Evolutionary conservation across 805 yeast species (phyloP), one percentile per base, ranked within the genome.

Genomic region (Grigorovia yakushimaensis): DNA sequence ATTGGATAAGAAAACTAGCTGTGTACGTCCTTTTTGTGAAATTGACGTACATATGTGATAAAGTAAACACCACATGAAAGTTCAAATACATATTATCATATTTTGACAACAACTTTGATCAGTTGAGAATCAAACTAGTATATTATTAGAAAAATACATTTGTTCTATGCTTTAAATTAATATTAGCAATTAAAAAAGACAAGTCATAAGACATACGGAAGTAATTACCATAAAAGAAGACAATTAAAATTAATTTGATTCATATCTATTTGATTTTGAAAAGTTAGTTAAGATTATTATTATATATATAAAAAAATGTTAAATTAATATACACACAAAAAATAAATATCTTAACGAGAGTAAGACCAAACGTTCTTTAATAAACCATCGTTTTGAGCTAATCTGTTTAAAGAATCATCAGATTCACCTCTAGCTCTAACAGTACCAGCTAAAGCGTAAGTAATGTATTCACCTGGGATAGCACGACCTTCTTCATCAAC

Each of bases 381-480:
- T 73, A 93, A 80, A 79, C 98, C 98, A 73, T 93, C 98, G 71
- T 82, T 84, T 81, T 93, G 97, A 65, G 98, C 95, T 71, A 93
- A 85, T 81, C 98, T 88, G 96, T 93, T 93, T 72, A 93, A 76
- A 60, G 96, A 88, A 79, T 93, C 98, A 70, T 93, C 98, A 70
- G 96, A 87, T 81, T 93, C 98, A 79, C 98, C 98, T 80, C 95
- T 86, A 71, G 89, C 78, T 83, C 98, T 89, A 74, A 93, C 84
- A 83, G 83, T 88, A 69, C 98, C 98, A 67, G 84, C 81, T 69
- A 93, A 81, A 74, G 96, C 97, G 81, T 91, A 93, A 67, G 97
- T 83, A 79, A 85, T 78, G 86, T 77, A 77, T 66, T 80, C 79
- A 73, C 89, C 94, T 70, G 88, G 82, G 72, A 91, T 79, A 65